A percentile compares a stretch with the other conserved stretches of the same genome.
phyloP scores from a whole-genome alignment of 23 red algal species.

The Cyanidioschyzon merolae region DNA sequence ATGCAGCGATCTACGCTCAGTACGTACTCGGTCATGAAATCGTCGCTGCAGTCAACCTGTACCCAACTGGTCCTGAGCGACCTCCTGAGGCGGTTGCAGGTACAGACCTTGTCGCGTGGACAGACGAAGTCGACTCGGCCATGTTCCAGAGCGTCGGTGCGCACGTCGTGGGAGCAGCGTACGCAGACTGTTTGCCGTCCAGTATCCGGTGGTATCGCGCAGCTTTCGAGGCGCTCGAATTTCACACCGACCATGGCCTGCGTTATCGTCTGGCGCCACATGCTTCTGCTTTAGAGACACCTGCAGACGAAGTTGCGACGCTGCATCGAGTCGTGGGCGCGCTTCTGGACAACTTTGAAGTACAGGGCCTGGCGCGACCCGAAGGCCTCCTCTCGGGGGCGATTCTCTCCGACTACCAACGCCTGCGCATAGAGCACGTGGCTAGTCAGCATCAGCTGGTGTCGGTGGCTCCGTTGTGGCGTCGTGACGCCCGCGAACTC shows the following conservation, averaged over 20 bases:
- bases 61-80: slow-evolving; percentile 21
- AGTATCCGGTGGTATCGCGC: slow-evolving; percentile 9
- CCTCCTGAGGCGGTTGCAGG: no score
- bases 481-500: slow-evolving; percentile 38
- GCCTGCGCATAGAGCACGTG: slow-evolving; percentile 70
- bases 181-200: slow-evolving; percentile 23
- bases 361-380: neutral
- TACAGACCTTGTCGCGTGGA: neutral
- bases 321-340: slow-evolving; percentile 31
- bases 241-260: neutral
- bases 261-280: slow-evolving; percentile 5
- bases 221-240: slow-evolving; percentile 15
- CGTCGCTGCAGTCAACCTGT: slow-evolving; percentile 67
- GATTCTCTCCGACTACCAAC: slow-evolving; percentile 93
- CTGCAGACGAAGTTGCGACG: slow-evolving; percentile 65
- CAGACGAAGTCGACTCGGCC: slow-evolving; percentile 56
- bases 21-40: slow-evolving; percentile 52
- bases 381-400: slow-evolving; percentile 67
- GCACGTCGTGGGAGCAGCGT: slow-evolving; percentile 31
- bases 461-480: slow-evolving; percentile 67
- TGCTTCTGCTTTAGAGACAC: slow-evolving; percentile 23
- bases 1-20: slow-evolving; percentile 30
- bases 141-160: slow-evolving; percentile 89
- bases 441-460: slow-evolving; percentile 31
- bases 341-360: slow-evolving; percentile 3